Conservation (phyloP, 2,329 filamentous ascomycete genomes). For the Neurospora crassa region DNA sequence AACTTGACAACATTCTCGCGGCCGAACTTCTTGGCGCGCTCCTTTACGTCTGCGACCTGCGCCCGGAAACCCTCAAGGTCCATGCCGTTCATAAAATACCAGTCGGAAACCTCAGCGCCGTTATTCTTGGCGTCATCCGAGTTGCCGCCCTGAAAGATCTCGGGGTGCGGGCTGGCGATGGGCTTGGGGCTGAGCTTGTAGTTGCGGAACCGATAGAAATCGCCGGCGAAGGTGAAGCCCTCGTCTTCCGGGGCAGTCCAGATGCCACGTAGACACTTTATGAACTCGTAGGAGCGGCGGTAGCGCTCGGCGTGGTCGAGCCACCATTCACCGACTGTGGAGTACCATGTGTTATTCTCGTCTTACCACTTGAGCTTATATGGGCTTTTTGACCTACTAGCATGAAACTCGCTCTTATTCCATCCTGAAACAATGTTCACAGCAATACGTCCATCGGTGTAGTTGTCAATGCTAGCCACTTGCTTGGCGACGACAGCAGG, state of each 20-base stretch:
- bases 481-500: slow-evolving; percentile 43
- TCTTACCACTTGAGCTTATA: background rate
- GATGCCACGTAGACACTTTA: slow-evolving; percentile 39
- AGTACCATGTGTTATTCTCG: slow-evolving; percentile 14
- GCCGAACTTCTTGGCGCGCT: slow-evolving; percentile 32
- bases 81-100: slow-evolving; percentile 49
- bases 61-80: slow-evolving; percentile 40
- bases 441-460: slow-evolving; percentile 38
- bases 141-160: slow-evolving; percentile 45
- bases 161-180: slow-evolving; percentile 36
- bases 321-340: slow-evolving; percentile 43
- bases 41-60: slow-evolving; percentile 39
- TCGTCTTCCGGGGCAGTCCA: slow-evolving; percentile 35
- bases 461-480: slow-evolving; percentile 42
- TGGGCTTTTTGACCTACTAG: background rate
- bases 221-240: slow-evolving; percentile 37
- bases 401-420: slow-evolving; percentile 40
- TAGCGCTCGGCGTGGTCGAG: slow-evolving; percentile 43
- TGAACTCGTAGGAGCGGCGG: slow-evolving; percentile 39
- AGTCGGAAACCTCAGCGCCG: slow-evolving; percentile 36
- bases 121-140: slow-evolving; percentile 40
- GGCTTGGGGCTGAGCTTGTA: slow-evolving; percentile 41
- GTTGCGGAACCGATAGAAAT: slow-evolving; percentile 43
- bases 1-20: slow-evolving; percentile 32
- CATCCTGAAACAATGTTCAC: slow-evolving; percentile 45